Conservation (phyloP, 108 stramenopile genomes). For the Chaetoceros tenuissimus region DNA sequence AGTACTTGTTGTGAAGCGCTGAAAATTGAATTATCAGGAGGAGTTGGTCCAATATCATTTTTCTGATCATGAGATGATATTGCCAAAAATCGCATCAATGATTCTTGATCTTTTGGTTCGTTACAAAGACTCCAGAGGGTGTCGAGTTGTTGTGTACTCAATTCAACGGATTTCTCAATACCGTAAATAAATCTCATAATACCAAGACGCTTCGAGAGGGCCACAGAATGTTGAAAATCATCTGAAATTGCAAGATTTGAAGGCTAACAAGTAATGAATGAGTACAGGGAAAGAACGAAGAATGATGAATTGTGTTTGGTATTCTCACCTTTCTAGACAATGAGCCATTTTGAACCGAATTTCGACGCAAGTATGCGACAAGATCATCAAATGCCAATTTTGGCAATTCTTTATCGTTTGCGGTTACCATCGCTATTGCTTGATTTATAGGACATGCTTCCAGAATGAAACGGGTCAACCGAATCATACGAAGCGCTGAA, state of each 20-base stretch:
- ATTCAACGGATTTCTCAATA: conserved; percentile 27
- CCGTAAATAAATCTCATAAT: conserved; percentile 77
- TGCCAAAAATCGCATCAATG: conserved; percentile 72
- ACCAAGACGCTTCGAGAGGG: conserved; percentile 47
- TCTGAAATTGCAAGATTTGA: neutral
- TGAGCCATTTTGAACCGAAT: conserved; percentile 5
- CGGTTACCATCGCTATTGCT: conserved; percentile 32
- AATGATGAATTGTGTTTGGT: too few species aligned
- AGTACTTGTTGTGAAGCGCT: conserved; percentile 17
- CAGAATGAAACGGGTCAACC: conserved; percentile 70
- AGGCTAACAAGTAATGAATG: neutral
- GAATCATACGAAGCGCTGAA: conserved; percentile 63
- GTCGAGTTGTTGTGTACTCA: conserved; percentile 47
- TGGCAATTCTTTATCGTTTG: conserved; percentile 30
- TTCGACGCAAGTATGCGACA: conserved; percentile 49
- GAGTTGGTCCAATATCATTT: neutral
- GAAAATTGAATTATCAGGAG: neutral
- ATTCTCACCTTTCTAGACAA: conserved; percentile 23
- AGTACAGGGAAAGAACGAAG: too few species aligned
- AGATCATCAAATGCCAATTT: conserved; percentile 62
- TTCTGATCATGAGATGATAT: conserved; percentile 38
- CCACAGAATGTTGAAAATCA: neutral
- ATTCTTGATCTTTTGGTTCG: conserved; percentile 56
- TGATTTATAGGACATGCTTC: conserved; percentile 59
- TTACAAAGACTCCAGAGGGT: conserved; percentile 65